Percentiles rank a stretch among this genome's conserved stretches.
These are phyloP conservation scores for Wickerhamiella siamensis DNA, from an alignment of 805 yeast species.

Conservation along the genomic window DNA sequence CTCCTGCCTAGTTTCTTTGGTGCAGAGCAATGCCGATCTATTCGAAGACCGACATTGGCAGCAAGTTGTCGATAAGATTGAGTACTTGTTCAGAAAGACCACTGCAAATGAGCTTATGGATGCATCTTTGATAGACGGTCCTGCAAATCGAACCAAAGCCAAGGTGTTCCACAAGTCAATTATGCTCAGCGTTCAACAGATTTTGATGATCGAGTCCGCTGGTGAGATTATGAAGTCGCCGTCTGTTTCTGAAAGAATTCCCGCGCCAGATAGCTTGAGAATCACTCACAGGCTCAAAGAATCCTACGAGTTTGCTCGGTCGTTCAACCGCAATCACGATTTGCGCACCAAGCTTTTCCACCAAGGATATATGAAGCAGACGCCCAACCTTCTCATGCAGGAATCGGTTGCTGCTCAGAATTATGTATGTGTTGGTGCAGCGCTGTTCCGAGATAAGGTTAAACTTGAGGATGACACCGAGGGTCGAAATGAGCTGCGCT, in stretches of 20 bases:
- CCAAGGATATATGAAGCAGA: constrained; percentile 79
- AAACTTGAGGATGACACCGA: constrained; percentile 31
- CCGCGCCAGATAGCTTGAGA: constrained; percentile 46
- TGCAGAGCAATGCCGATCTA: constrained; percentile 56
- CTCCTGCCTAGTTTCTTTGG: constrained; percentile 66
- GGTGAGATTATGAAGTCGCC: constrained; percentile 58
- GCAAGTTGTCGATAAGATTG: constrained; percentile 49
- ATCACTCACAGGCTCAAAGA: constrained; percentile 46
- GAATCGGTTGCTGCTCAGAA: constrained; percentile 86
- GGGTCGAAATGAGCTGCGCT: constrained; percentile 38
- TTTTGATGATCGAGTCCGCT: constrained; percentile 73
- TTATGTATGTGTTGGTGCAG: constrained; percentile 63
- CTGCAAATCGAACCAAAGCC: constrained; percentile 12
- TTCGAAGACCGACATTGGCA: constrained; percentile 64
- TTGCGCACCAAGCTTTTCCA: constrained; percentile 80
- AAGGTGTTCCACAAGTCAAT: constrained; percentile 56
- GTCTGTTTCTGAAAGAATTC: constrained; percentile 51
- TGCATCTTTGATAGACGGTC: constrained; percentile 12
- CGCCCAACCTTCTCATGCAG: constrained; percentile 84
- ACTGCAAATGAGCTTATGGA: constrained; percentile 71
- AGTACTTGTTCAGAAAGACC: constrained; percentile 58
- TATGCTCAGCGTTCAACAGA: constrained; percentile 80
- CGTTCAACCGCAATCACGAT: constrained; percentile 78
- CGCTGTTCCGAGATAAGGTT: constrained; percentile 54
- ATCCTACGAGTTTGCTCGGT: constrained; percentile 71